Evolutionary conservation across 2,329 filamentous ascomycete genomes (phyloP).

Genomic region (Cordyceps cateniannulata): DNA sequence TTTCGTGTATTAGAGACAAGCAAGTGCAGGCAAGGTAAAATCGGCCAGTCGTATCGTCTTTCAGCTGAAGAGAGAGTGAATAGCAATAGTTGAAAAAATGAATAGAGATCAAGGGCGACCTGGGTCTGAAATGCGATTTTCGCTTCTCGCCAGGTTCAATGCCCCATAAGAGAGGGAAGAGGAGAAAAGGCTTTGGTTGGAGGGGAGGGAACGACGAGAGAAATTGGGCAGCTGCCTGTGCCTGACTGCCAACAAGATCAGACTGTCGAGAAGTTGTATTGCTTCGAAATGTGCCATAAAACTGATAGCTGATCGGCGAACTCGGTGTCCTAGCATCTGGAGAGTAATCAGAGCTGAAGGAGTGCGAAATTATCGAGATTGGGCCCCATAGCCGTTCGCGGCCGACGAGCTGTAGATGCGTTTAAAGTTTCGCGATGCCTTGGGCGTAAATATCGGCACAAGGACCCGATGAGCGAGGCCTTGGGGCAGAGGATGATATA

Average conservation of each 20-base stretch:
- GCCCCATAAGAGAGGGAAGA: background rate
- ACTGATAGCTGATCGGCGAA: background rate
- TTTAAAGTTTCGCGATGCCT: conserved; percentile 8
- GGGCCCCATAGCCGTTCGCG: background rate
- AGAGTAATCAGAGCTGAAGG: background rate
- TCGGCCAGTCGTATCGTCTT: background rate
- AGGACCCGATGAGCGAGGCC: background rate
- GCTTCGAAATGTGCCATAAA: background rate
- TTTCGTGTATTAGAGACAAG: background rate
- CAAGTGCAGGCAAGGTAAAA: background rate
- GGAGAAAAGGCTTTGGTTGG: background rate
- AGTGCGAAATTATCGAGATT: conserved; percentile 6
- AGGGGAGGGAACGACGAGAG: background rate
- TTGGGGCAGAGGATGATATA: background rate
- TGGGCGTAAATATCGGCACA: background rate
- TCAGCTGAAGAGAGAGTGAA: background rate
- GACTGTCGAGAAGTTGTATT: background rate
- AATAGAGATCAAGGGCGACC: background rate
- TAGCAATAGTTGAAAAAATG: background rate
- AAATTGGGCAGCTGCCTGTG: background rate
- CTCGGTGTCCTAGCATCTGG: background rate
- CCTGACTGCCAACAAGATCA: background rate
- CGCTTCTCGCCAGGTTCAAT: background rate
- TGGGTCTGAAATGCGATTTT: background rate
- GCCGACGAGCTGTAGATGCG: too few species aligned